Conservation (phyloP, 2,329 filamentous ascomycete genomes). For the Drechslerella coelobrocha region DNA sequence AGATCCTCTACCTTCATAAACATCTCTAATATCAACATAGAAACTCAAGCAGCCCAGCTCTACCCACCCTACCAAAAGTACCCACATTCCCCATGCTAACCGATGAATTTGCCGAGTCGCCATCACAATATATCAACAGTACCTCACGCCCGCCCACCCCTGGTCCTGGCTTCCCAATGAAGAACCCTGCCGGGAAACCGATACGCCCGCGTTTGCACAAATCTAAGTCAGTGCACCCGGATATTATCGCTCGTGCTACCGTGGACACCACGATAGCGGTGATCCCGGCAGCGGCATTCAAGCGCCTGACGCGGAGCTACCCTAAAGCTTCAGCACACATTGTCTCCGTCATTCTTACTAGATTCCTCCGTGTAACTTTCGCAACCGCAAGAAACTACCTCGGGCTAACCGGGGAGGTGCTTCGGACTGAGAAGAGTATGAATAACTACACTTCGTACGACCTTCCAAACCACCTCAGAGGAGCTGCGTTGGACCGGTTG, state of each 20-base stretch:
- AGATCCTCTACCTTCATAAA: neutral
- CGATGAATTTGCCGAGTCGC: slow-evolving; percentile 53
- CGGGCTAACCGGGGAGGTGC: slow-evolving; percentile 85
- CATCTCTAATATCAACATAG: slow-evolving; percentile 1
- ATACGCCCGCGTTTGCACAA: slow-evolving; percentile 58
- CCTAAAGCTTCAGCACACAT: slow-evolving; percentile 97
- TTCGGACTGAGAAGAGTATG: slow-evolving; percentile 93
- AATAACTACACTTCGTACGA: slow-evolving; percentile 90
- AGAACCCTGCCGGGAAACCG: slow-evolving; percentile 19
- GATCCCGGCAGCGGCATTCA: slow-evolving; percentile 94
- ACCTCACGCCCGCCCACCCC: slow-evolving; percentile 59
- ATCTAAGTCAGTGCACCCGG: slow-evolving; percentile 84
- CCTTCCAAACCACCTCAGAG: slow-evolving; percentile 86
- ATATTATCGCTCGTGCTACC: slow-evolving; percentile 94
- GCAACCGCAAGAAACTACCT: slow-evolving; percentile 94
- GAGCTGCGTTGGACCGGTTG: slow-evolving; percentile 78
- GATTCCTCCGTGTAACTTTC: slow-evolving; percentile 91
- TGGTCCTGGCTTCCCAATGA: neutral
- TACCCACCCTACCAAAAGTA: slow-evolving; percentile 65
- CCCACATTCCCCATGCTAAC: slow-evolving; percentile 77
- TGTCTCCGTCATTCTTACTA: slow-evolving; percentile 93
- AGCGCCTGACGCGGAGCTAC: slow-evolving; percentile 88
- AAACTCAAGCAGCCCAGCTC: slow-evolving; percentile 16
- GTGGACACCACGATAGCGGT: slow-evolving; percentile 98
- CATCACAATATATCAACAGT: slow-evolving; percentile 52